Conservation (phyloP, 2,329 filamentous ascomycete genomes). For the Calonectria pauciramosa region DNA sequence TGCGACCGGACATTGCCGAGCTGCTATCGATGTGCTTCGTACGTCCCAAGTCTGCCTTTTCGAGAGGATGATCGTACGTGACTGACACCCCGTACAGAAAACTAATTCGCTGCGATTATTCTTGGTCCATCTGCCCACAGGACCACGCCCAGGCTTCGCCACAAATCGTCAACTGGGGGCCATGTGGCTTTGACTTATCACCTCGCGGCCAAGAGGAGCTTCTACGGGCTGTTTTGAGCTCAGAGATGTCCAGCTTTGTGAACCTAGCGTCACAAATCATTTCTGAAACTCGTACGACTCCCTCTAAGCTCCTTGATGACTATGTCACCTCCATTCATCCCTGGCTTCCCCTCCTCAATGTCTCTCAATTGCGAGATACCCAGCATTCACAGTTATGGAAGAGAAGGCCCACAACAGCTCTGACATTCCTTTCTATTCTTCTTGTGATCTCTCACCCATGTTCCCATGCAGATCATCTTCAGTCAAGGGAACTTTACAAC, state of each 20-base stretch:
- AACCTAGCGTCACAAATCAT: neutral
- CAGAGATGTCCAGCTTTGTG: neutral
- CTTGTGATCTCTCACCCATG: neutral
- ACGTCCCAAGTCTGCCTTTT: neutral
- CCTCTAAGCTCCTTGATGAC: neutral
- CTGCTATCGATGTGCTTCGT: constrained; percentile 4
- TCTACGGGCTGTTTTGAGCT: neutral
- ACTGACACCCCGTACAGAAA: neutral
- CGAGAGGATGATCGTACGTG: neutral
- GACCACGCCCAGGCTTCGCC: neutral
- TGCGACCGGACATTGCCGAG: neutral
- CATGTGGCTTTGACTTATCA: constrained; percentile 2
- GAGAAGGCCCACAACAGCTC: neutral
- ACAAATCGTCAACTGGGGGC: neutral
- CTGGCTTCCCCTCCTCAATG: neutral
- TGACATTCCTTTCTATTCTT: neutral
- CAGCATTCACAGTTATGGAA: neutral
- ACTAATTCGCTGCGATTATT: neutral
- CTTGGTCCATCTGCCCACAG: neutral
- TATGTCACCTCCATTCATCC: neutral
- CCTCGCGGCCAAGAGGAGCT: neutral
- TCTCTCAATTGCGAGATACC: neutral
- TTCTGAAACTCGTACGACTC: neutral
- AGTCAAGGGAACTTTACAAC: neutral
- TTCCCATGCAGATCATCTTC: neutral